Evolutionary conservation across 225 moss, liverwort and hornwort species (phyloP).

Genomic region (Anthoceros angustus): DNA sequence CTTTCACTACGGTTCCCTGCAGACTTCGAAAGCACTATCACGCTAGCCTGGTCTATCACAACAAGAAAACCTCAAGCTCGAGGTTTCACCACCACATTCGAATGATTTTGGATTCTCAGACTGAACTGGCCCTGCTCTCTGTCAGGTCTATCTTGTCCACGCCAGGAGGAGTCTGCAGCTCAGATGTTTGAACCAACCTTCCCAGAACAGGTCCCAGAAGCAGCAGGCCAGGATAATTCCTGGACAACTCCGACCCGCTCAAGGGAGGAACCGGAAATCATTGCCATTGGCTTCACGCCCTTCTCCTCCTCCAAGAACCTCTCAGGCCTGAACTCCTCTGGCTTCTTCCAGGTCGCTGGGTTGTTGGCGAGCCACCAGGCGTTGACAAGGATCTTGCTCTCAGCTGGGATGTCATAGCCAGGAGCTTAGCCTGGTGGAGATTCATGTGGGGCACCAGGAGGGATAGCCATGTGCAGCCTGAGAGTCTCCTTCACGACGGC

Average conservation of each 20-base stretch:
- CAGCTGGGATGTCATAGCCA: constrained; percentile 45
- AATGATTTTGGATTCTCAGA: constrained; percentile 25
- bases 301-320: constrained; percentile 28
- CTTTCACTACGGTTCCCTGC: too few species aligned
- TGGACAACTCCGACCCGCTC: constrained; percentile 36
- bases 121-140: constrained; percentile 32
- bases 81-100: constrained; percentile 15
- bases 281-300: constrained; percentile 17
- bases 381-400: constrained; percentile 44
- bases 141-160: constrained; percentile 30
- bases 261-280: constrained; percentile 44
- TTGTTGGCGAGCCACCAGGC: constrained; percentile 53
- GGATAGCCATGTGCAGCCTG: constrained; percentile 49
- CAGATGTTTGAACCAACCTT: constrained; percentile 38
- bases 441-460: constrained; percentile 51
- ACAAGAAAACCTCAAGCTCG: constrained; percentile 8
- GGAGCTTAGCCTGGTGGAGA: constrained; percentile 28
- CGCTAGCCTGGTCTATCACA: too few species aligned
- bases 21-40: too few species aligned
- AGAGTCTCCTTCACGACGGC: constrained; percentile 33
- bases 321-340: constrained; percentile 35
- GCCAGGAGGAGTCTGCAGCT: constrained; percentile 28
- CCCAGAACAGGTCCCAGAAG: constrained; percentile 37
- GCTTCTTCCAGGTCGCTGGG: constrained; percentile 30
- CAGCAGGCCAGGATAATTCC: constrained; percentile 37